Conservation (phyloP, 768 basidiomycete species). For the Lactifluus volemus region DNA sequence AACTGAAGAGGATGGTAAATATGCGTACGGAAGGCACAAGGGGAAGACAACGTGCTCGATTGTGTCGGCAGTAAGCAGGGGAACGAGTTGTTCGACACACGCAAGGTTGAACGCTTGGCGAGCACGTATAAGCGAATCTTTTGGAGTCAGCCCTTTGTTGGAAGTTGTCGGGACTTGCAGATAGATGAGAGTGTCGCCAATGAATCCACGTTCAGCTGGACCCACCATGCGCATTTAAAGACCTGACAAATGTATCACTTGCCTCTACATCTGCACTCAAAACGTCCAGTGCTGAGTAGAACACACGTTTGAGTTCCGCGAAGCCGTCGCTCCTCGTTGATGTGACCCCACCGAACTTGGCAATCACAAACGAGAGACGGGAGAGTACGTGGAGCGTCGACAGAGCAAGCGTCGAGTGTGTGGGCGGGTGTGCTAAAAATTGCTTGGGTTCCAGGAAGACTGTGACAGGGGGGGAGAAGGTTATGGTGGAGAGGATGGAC, state of each 20-base stretch:
- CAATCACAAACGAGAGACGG: conserved; percentile 66
- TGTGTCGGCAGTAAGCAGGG: conserved; percentile 43
- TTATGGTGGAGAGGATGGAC: conserved; percentile 43
- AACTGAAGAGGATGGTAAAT: conserved; percentile 7
- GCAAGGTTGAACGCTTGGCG: conserved; percentile 53
- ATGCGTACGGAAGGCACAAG: conserved; percentile 55
- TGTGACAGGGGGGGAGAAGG: conserved; percentile 30
- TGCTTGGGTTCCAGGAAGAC: not conserved
- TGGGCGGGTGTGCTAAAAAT: conserved; percentile 11
- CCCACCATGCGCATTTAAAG: conserved; percentile 23
- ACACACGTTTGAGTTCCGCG: conserved; percentile 60
- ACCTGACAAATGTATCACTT: conserved; percentile 32
- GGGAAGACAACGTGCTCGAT: conserved; percentile 50
- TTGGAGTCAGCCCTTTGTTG: not conserved
- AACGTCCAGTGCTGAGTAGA: conserved; percentile 73
- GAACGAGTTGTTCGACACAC: conserved; percentile 70
- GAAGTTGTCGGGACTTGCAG: not conserved
- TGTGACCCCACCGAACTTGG: conserved; percentile 70
- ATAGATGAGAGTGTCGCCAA: not conserved
- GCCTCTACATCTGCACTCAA: conserved; percentile 36
- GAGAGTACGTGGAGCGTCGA: conserved; percentile 49
- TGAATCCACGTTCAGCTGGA: not conserved
- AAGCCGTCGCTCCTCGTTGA: conserved; percentile 49
- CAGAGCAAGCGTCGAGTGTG: conserved; percentile 44
- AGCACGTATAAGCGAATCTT: conserved; percentile 6